These are phyloP conservation scores for Eragrostis nindensis DNA, from an alignment of 176 grass and related monocot species.

Conservation along the genomic window DNA sequence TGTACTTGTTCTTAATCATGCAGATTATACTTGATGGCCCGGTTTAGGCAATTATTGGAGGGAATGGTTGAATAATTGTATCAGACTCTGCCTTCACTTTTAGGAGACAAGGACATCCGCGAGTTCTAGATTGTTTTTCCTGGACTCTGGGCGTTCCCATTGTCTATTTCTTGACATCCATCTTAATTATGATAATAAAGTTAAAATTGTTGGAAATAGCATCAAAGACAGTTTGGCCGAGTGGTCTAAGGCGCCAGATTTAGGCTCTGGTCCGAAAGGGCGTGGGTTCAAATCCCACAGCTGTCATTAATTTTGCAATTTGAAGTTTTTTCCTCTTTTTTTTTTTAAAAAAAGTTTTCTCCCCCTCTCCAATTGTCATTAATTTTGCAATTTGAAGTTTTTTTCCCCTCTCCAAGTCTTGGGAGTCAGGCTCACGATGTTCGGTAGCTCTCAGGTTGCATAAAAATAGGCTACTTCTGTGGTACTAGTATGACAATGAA, in stretches of 20 bases:
- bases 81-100: neutral
- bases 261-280: conserved; percentile 99
- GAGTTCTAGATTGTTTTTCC: neutral
- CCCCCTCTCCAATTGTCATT: neutral
- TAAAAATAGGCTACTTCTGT: too few species aligned
- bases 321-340: neutral
- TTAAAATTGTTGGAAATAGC: too few species aligned
- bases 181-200: too few species aligned
- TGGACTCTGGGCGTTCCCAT: neutral
- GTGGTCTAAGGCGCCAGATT: conserved; percentile 99
- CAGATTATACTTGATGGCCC: neutral
- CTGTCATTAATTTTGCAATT: neutral
- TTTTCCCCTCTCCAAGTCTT: too few species aligned
- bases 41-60: neutral
- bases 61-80: neutral
- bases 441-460: too few species aligned
- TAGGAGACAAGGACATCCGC: neutral
- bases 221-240: conserved; percentile 40
- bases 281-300: conserved; percentile 99
- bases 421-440: too few species aligned
- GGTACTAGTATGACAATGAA: too few species aligned
- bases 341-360: too few species aligned
- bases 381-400: neutral
- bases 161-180: too few species aligned
- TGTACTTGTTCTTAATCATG: neutral